Percentiles rank a stretch among this genome's conserved stretches.
These are phyloP conservation scores for Thuja plicata DNA, from an alignment of 83 land plant species.

Conservation along the genomic window DNA sequence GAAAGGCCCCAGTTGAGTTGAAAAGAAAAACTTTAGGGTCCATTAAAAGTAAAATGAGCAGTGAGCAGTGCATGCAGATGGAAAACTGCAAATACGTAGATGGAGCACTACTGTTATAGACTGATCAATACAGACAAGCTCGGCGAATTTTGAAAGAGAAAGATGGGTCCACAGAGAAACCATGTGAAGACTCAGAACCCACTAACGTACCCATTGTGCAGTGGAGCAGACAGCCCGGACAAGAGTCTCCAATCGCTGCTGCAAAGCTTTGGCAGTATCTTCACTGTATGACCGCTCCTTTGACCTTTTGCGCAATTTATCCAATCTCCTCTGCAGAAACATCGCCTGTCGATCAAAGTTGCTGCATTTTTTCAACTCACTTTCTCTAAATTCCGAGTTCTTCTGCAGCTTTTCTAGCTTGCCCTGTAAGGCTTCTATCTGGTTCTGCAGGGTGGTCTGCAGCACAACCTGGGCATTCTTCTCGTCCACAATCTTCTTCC, in stretches of 20 bases:
- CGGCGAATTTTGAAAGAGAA: neutral
- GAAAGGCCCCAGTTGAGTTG: neutral
- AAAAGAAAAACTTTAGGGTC: too few species aligned
- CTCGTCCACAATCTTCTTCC: slow-evolving; percentile 39
- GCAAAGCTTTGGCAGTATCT: slow-evolving; percentile 13
- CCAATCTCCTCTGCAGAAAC: slow-evolving; percentile 30
- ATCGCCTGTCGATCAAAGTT: slow-evolving; percentile 48
- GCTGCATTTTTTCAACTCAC: slow-evolving; percentile 22
- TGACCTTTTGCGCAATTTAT: slow-evolving; percentile 18
- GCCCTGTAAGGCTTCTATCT: slow-evolving; percentile 31
- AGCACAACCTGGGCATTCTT: slow-evolving; percentile 20
- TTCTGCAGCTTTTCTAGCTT: slow-evolving; percentile 36
- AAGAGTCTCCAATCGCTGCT: slow-evolving; percentile 13
- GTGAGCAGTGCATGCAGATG: neutral
- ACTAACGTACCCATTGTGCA: neutral
- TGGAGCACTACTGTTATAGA: neutral
- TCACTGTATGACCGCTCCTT: slow-evolving; percentile 9
- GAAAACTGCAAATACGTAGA: neutral
- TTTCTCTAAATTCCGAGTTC: slow-evolving; percentile 12
- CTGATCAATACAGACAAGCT: too few species aligned
- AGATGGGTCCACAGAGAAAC: neutral
- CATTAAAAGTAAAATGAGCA: neutral
- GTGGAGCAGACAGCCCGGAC: slow-evolving; percentile 2
- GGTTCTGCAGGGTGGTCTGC: slow-evolving; percentile 27
- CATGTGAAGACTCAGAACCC: neutral